These are phyloP conservation scores for Pythium graminicola DNA, from an alignment of 352 stramenopile genomes.

Conservation along the genomic window DNA sequence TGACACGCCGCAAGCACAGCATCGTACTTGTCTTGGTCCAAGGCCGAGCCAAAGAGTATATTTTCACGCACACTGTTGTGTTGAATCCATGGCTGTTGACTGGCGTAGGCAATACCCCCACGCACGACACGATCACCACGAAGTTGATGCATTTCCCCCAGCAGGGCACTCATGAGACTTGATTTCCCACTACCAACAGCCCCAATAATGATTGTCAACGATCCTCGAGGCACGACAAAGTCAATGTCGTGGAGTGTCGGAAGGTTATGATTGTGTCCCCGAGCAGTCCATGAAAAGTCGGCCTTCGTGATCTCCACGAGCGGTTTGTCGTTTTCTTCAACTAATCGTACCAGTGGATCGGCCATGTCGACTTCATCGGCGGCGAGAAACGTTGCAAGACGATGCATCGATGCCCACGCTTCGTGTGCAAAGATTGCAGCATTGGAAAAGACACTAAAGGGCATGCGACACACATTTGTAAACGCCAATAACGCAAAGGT, in stretches of 20 bases:
- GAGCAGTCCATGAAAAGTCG: conserved; percentile 29
- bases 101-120: conserved; percentile 21
- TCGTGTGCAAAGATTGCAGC: conserved; percentile 26
- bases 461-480: conserved; percentile 27
- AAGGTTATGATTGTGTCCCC: not conserved
- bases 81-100: conserved; percentile 32
- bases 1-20: conserved; percentile 41
- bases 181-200: conserved; percentile 54
- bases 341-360: not conserved
- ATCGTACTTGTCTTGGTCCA: conserved; percentile 23
- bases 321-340: conserved; percentile 4
- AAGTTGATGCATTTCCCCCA: conserved; percentile 34
- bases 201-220: conserved; percentile 48
- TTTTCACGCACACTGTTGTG: conserved; percentile 28
- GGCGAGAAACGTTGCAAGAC: conserved; percentile 27
- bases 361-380: conserved; percentile 28
- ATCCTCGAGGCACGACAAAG: conserved; percentile 43
- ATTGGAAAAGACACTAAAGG: conserved; percentile 35
- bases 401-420: conserved; percentile 25
- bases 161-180: conserved; percentile 37
- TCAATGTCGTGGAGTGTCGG: conserved; percentile 18
- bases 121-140: conserved; percentile 1
- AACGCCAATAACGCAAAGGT: conserved; percentile 35
- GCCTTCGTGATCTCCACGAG: conserved; percentile 26
- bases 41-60: conserved; percentile 25